Percentiles rank a stretch among this genome's conserved stretches.
Conservation (phyloP, 148 eudicot genomes). For the Fagopyrum homotropicum region DNA sequence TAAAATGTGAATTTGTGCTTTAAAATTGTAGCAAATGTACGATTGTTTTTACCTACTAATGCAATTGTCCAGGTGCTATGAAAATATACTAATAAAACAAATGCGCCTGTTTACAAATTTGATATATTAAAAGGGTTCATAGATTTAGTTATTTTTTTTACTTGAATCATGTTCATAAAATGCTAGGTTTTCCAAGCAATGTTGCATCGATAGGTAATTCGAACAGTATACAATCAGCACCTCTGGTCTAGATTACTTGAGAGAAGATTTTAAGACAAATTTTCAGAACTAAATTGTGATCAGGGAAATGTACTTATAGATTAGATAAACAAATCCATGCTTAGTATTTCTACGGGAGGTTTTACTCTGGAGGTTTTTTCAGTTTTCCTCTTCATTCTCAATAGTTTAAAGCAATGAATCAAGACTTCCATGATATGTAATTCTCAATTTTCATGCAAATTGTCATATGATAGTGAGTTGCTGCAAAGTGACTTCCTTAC, state of each 20-base stretch:
- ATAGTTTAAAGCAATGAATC: neutral
- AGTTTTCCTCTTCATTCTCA: neutral
- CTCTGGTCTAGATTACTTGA: neutral
- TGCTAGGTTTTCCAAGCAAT: neutral
- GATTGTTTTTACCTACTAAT: neutral
- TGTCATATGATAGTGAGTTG: conserved; percentile 50
- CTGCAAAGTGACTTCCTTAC: conserved; percentile 88
- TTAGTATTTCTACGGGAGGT: neutral
- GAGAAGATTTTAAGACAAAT: neutral
- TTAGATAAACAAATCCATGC: no score
- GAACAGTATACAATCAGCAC: neutral
- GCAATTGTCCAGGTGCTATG: neutral
- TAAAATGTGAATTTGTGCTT: no score
- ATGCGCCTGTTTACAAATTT: neutral
- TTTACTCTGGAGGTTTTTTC: neutral
- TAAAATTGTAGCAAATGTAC: neutral
- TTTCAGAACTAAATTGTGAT: neutral
- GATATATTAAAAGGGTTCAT: neutral
- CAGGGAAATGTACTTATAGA: neutral
- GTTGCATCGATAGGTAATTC: neutral
- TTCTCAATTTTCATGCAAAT: neutral
- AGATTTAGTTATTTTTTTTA: neutral
- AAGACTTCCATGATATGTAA: neutral
- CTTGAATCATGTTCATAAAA: neutral
- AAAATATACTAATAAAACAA: neutral